Percentiles rank a stretch among this genome's conserved stretches.
phyloP scores from a whole-genome alignment of 176 grass and related monocot species.

The Oryza meyeriana region DNA sequence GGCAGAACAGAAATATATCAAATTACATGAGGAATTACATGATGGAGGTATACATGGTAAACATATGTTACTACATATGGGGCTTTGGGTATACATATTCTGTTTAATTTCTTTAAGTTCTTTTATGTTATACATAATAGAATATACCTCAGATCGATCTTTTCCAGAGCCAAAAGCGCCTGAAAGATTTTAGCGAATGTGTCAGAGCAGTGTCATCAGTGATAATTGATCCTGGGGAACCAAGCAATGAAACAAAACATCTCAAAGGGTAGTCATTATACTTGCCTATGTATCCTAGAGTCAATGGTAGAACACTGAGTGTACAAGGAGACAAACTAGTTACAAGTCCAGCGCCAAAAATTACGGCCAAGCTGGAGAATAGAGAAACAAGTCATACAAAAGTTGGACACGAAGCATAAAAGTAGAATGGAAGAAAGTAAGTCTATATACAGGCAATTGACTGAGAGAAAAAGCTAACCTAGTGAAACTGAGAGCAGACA shows the following conservation, averaged over 20 bases:
- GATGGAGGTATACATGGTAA: neutral
- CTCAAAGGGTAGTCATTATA: neutral
- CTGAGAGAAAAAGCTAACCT: constrained; percentile 45
- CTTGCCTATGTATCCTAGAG: constrained; percentile 91
- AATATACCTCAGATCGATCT: constrained; percentile 67
- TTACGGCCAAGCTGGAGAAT: constrained; percentile 77
- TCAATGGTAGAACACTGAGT: constrained; percentile 92
- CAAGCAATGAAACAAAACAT: constrained; percentile 10
- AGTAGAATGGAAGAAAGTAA: neutral
- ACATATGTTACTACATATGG: neutral
- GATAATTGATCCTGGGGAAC: neutral
- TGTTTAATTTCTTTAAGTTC: neutral
- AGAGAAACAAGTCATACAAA: constrained; percentile 16
- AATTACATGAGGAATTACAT: neutral
- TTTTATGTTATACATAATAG: neutral
- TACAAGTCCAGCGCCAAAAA: constrained; percentile 97
- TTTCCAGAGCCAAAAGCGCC: constrained; percentile 93
- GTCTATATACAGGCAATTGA: constrained; percentile 8
- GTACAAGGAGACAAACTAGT: constrained; percentile 97
- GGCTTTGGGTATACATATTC: neutral
- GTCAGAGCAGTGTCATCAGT: constrained; percentile 10
- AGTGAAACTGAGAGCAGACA: constrained; percentile 92
- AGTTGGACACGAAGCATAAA: neutral
- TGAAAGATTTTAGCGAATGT: constrained; percentile 34
- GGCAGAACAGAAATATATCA: constrained; percentile 13